Evolutionary conservation across 2,329 filamentous ascomycete species (phyloP).

Genomic region (Fusarium avenaceum): DNA sequence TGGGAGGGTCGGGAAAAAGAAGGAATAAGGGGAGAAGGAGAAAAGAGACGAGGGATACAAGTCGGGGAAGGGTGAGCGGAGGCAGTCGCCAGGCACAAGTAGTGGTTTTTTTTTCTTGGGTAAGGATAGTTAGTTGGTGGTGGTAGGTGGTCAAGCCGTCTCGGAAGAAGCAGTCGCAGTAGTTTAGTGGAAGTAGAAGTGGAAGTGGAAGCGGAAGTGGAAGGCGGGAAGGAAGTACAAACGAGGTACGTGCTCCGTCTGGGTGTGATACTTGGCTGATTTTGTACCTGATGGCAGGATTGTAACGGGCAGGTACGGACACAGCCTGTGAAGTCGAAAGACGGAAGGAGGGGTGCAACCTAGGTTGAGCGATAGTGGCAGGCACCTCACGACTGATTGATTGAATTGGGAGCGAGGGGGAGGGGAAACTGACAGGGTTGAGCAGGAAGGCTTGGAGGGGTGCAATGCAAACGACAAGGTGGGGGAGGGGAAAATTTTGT

Average conservation of each 20-base stretch:
- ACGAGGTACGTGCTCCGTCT: slow-evolving; percentile 39
- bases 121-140: slow-evolving; percentile 25
- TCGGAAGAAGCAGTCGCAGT: slow-evolving; percentile 30
- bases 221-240: slow-evolving; percentile 42
- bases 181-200: slow-evolving; percentile 26
- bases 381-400: slow-evolving; percentile 20
- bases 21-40: slow-evolving; percentile 49
- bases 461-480: slow-evolving; percentile 28
- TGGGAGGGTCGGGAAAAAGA: slow-evolving; percentile 50
- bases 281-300: slow-evolving; percentile 35
- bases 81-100: slow-evolving; percentile 44
- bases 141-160: slow-evolving; percentile 36
- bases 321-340: slow-evolving; percentile 36
- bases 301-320: slow-evolving; percentile 39
- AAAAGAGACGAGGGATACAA: slow-evolving; percentile 45
- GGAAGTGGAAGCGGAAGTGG: slow-evolving; percentile 31
- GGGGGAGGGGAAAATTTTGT: slow-evolving; percentile 41
- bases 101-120: slow-evolving; percentile 40
- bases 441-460: slow-evolving; percentile 32
- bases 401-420: slow-evolving; percentile 43
- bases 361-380: slow-evolving; percentile 31
- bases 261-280: slow-evolving; percentile 30
- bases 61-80: slow-evolving; percentile 44
- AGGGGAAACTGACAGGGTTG: slow-evolving; percentile 41
- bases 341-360: slow-evolving; percentile 43